phyloP scores from a whole-genome alignment of 1,139 yeast genomes.

The Kluyveromyces sp. region DNA sequence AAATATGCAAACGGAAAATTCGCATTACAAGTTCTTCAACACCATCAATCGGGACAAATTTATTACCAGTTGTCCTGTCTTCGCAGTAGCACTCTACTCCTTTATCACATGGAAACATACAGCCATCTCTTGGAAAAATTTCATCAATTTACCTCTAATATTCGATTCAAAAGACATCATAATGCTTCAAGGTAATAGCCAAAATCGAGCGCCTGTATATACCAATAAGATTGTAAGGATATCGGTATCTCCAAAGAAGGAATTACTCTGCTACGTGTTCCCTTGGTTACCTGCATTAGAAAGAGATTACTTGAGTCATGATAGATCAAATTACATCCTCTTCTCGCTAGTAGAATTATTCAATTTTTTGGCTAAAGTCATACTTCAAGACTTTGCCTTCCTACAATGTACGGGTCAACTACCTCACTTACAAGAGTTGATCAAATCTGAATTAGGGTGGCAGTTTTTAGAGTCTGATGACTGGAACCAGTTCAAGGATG shows the following conservation, averaged over 20 bases:
- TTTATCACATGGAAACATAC: constrained; percentile 9
- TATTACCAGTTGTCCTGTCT: constrained; percentile 28
- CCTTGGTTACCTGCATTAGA: constrained; percentile 27
- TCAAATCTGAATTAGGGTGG: constrained; percentile 7
- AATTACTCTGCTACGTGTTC: constrained; percentile 19
- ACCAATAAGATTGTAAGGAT: constrained; percentile 7
- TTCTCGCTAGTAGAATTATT: constrained; percentile 28
- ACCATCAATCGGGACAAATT: constrained; percentile 27
- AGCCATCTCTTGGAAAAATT: constrained; percentile 8
- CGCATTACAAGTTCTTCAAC: constrained; percentile 27
- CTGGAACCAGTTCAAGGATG: constrained; percentile 6
- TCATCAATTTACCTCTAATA: constrained; percentile 7
- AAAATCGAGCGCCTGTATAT: constrained; percentile 1
- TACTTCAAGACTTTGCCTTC: constrained; percentile 27
- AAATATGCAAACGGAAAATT: constrained; percentile 23
- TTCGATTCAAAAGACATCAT: constrained; percentile 5
- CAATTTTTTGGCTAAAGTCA: constrained; percentile 24
- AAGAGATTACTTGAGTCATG: constrained; percentile 22
- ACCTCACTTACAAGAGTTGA: constrained; percentile 7
- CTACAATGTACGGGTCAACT: constrained; percentile 14
- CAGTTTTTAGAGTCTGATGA: constrained; percentile 5
- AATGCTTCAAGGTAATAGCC: constrained; percentile 5
- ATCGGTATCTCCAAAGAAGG: constrained; percentile 19
- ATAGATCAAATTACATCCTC: constrained; percentile 27
- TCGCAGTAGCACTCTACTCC: constrained; percentile 25